Base-by-base conservation (phyloP, 805 yeast genomes). In the Candida odintsovae region DNA sequence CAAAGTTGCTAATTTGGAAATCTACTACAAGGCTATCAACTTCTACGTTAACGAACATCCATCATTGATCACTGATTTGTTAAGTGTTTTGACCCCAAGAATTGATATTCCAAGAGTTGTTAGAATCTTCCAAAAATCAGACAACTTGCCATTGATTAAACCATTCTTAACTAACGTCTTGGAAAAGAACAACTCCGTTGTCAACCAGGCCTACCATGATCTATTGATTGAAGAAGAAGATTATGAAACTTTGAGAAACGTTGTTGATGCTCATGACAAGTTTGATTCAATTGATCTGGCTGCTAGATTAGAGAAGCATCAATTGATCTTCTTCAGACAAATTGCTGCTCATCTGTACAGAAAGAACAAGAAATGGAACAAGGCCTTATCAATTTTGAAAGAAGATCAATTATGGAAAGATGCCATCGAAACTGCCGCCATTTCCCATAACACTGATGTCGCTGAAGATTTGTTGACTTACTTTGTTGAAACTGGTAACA, bases 401-500 rank as follows among this genome's bases (percentile, higher is more conserved):
- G 78, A 84, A 50, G 98, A 94, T 72, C 89, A 87, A 69, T 75
- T 94, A 58, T 94, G 97, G 98, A 75, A 84, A 48, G 97, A 90
- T 66, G 90, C 96, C 51, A 86, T 94, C 63, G 87, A 81, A 62
- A 90, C 98, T 10, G 97, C 96, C 21, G 81, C 96, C 16, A 70
- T 82, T 48, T 90, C 97, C 18, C 78, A 79, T 51, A 83, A 83
- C 54, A 61, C 78, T 11, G 90, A 86, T 64, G 84, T 92, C 61
- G 90, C 95, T 31, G 92, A 88, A 65, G 98, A 94, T 50, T 72
- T 88, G 53, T 72, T 94, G 65, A 77, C 84, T 45, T 94, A 92
- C 71, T 94, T 94, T 66, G 97, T 94, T 50, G 97, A 92, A 59
- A 88, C 95, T 36, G 98, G 96, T 56, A 94, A 94, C 71, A 89